Conservation (phyloP, 495 filamentous ascomycete species). For the Daldinia decipiens region DNA sequence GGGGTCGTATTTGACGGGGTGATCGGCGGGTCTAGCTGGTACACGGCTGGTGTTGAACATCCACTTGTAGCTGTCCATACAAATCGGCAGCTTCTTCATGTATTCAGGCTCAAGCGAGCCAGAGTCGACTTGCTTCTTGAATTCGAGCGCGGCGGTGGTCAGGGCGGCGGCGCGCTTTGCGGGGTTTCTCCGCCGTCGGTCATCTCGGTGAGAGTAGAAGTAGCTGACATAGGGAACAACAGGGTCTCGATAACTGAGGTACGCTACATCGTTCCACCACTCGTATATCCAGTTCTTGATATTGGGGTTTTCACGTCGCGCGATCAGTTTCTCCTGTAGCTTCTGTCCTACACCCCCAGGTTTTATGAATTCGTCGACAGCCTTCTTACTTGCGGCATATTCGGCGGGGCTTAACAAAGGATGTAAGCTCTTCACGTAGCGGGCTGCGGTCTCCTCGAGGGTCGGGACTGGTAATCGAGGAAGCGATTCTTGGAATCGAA, state of each 20-base stretch:
- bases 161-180: constrained; percentile 93
- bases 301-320: constrained; percentile 82
- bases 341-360: constrained; percentile 83
- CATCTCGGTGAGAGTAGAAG: constrained; percentile 98
- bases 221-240: constrained; percentile 99
- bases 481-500: constrained; percentile 95
- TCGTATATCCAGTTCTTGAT: constrained; percentile 93
- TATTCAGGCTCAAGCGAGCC: constrained; percentile 94
- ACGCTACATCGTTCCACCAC: constrained; percentile 97
- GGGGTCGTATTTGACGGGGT: constrained; percentile 81
- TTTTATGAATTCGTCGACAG: constrained; percentile 82
- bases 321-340: constrained; percentile 88
- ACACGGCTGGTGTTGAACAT: constrained; percentile 98
- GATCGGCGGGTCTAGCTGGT: constrained; percentile 82
- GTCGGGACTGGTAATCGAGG: constrained; percentile 90
- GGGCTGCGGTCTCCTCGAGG: constrained; percentile 89
- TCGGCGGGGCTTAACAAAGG: constrained; percentile 79
- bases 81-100: constrained; percentile 94
- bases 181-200: constrained; percentile 85
- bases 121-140: constrained; percentile 90
- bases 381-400: constrained; percentile 79
- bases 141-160: constrained; percentile 83
- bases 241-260: constrained; percentile 92
- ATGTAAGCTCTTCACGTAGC: constrained; percentile 93
- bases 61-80: constrained; percentile 97